Conservation (phyloP, 1,284 basidiomycete genomes). For the Tylopilus sp. region DNA sequence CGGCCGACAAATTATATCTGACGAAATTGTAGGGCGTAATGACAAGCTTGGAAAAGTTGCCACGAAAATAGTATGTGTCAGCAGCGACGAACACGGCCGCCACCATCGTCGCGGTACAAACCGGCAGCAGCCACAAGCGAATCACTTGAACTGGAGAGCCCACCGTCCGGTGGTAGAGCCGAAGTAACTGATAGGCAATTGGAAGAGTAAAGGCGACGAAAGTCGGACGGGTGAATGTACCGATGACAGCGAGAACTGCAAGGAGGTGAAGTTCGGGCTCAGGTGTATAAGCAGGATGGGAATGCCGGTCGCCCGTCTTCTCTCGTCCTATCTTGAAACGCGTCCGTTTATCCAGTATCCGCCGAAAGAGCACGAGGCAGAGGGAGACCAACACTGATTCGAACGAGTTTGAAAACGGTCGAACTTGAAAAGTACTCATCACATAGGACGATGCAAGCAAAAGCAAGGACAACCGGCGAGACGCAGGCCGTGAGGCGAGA, state of each 20-base stretch:
- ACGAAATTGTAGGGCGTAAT: conserved; percentile 40
- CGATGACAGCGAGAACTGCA: conserved; percentile 26
- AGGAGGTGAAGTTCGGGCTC: conserved; percentile 23
- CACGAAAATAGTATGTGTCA: conserved; percentile 36
- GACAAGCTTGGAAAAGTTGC: conserved; percentile 19
- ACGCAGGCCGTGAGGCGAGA: conserved; percentile 23
- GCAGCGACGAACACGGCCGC: conserved; percentile 20
- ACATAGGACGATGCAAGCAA: conserved; percentile 40
- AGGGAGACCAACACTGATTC: conserved; percentile 36
- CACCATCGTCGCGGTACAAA: conserved; percentile 19
- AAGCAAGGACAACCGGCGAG: conserved; percentile 28
- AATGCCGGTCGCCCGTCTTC: neutral
- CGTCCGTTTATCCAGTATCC: conserved; percentile 6
- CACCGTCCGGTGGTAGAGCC: conserved; percentile 8
- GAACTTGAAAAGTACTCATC: conserved; percentile 38
- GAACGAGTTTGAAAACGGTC: conserved; percentile 41
- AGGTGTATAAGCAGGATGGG: neutral
- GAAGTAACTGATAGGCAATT: conserved; percentile 27
- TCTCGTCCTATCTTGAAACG: conserved; percentile 1
- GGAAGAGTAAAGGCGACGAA: conserved; percentile 37
- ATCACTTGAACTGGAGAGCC: conserved; percentile 13
- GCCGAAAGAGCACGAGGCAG: conserved; percentile 26
- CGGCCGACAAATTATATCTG: conserved; percentile 36
- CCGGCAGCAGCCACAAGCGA: conserved; percentile 15
- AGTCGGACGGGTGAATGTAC: conserved; percentile 37